Evolutionary conservation across 177 flowering plant species (phyloP).

Genomic region (Tripterygium wilfordii): DNA sequence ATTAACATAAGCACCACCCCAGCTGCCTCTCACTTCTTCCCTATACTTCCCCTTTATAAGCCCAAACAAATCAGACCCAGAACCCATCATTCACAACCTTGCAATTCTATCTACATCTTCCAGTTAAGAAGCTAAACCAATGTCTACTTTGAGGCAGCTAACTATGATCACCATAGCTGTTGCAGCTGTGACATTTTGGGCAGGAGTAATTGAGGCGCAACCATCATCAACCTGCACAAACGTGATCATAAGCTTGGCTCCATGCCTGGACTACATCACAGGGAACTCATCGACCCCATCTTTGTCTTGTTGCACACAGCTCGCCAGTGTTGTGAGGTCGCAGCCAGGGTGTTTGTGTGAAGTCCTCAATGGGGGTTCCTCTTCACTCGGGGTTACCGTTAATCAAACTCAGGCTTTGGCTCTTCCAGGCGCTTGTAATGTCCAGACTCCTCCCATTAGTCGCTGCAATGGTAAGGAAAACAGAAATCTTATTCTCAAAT

Average conservation of each 20-base stretch:
- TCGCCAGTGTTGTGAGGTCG: slow-evolving; percentile 20
- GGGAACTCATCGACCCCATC: slow-evolving; percentile 47
- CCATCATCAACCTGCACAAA: slow-evolving; percentile 22
- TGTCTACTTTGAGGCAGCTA: too few species aligned
- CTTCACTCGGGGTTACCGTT: slow-evolving; percentile 27
- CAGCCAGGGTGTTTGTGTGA: slow-evolving; percentile 31
- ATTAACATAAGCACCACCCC: too few species aligned
- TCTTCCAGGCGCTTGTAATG: slow-evolving; percentile 38
- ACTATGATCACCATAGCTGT: slow-evolving; percentile 5
- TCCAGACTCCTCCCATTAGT: slow-evolving; percentile 33
- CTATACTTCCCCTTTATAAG: slow-evolving; percentile 6
- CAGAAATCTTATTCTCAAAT: not conserved
- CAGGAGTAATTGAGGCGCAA: slow-evolving; percentile 21
- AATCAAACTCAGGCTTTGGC: slow-evolving; percentile 42
- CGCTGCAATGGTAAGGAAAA: slow-evolving; percentile 19
- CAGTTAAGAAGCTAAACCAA: too few species aligned
- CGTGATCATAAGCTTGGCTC: slow-evolving; percentile 27
- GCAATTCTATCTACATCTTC: too few species aligned
- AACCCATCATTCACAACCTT: too few species aligned
- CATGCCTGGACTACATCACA: slow-evolving; percentile 46
- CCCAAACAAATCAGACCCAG: not conserved
- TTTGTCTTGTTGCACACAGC: slow-evolving; percentile 40
- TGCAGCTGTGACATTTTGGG: slow-evolving; percentile 7
- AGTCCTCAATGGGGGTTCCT: slow-evolving; percentile 22
- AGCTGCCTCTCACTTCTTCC: slow-evolving; percentile 7